Evolutionary conservation across 2,329 filamentous ascomycete genomes (phyloP).

Genomic region (Xylariales sp.): DNA sequence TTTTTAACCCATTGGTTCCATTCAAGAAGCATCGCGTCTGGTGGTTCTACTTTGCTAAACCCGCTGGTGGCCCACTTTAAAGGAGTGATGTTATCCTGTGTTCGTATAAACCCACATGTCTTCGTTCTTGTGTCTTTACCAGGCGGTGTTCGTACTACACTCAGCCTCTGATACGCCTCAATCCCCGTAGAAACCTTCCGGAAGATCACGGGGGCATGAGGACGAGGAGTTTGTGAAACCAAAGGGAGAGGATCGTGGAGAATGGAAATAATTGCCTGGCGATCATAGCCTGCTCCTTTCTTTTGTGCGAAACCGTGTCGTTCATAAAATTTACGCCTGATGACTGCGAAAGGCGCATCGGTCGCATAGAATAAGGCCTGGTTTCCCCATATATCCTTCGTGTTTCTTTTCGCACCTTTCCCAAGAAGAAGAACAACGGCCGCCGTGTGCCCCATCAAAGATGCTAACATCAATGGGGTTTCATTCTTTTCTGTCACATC

Average conservation of each 20-base stretch:
- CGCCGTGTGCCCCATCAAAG: slow-evolving; percentile 2
- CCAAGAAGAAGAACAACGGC: neutral
- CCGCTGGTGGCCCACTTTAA: neutral
- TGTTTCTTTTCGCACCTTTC: neutral
- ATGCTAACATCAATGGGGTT: slow-evolving; percentile 2
- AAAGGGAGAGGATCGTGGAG: neutral
- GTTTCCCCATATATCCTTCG: neutral
- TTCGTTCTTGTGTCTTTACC: neutral
- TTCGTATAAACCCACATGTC: neutral
- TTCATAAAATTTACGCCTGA: neutral
- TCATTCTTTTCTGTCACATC: neutral
- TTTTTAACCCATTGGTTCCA: neutral
- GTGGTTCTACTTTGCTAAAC: neutral
- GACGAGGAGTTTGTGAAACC: too few relatives aligned
- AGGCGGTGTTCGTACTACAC: neutral
- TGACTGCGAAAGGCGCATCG: neutral
- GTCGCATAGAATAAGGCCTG: neutral
- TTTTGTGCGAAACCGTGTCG: neutral
- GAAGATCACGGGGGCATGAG: too few relatives aligned
- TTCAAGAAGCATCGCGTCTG: neutral
- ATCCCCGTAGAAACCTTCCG: neutral
- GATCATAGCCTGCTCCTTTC: neutral
- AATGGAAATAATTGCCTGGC: neutral
- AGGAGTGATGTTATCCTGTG: neutral
- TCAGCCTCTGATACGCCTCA: neutral